phyloP scores from a whole-genome alignment of 2,329 filamentous ascomycete genomes.

The Exophiala phaeomuriformis region DNA sequence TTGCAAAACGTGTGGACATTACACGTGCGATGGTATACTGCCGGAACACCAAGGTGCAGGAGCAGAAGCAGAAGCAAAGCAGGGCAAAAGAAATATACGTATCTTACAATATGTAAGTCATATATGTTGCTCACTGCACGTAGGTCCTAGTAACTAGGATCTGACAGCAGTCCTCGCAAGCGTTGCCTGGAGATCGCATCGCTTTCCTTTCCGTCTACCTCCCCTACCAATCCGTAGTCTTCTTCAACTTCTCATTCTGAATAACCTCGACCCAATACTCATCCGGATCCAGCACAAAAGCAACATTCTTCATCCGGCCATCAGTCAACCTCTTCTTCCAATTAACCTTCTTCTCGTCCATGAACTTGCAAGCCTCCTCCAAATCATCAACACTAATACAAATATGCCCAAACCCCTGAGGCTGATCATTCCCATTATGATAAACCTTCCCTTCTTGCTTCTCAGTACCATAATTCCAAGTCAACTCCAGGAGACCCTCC shows the following conservation, averaged over 20 bases:
- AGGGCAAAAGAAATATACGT: too few relatives aligned
- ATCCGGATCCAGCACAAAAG: slow-evolving; percentile 74
- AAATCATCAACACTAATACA: slow-evolving; percentile 82
- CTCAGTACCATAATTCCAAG: slow-evolving; percentile 71
- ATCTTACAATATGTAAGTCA: too few relatives aligned
- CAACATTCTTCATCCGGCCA: slow-evolving; percentile 84
- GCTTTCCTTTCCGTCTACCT: not conserved
- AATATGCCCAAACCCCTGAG: slow-evolving; percentile 91
- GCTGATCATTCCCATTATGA: slow-evolving; percentile 84
- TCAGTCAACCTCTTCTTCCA: slow-evolving; percentile 97
- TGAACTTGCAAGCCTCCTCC: slow-evolving; percentile 76
- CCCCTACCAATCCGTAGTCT: slow-evolving; percentile 35
- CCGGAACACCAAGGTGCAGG: too few relatives aligned
- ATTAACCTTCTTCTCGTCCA: slow-evolving; percentile 70
- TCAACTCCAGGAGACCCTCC: slow-evolving; percentile 84
- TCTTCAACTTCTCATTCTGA: slow-evolving; percentile 47
- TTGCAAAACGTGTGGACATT: too few relatives aligned
- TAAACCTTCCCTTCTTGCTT: slow-evolving; percentile 76
- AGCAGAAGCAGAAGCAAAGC: too few relatives aligned
- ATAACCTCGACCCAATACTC: slow-evolving; percentile 67
- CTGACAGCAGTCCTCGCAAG: too few relatives aligned
- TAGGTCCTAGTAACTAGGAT: too few relatives aligned
- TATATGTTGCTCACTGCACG: too few relatives aligned
- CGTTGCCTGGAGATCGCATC: too few relatives aligned
- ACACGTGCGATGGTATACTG: too few relatives aligned